Conservation (phyloP, 352 stramenopile genomes). For the Globisporangium nodosum region DNA sequence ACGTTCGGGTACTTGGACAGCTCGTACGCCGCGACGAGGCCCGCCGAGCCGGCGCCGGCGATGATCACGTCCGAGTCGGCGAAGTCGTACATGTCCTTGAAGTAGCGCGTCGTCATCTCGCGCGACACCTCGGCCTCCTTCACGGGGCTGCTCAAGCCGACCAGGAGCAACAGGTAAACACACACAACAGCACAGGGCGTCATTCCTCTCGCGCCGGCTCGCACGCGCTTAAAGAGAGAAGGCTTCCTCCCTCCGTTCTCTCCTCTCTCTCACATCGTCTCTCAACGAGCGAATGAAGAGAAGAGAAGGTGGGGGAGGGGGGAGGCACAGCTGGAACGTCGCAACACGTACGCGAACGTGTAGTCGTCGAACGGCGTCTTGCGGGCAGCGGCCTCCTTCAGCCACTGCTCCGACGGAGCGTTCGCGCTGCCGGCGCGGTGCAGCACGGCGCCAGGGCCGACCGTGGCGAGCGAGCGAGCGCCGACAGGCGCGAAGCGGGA, state of each 20-base stretch:
- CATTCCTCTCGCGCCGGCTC: background rate
- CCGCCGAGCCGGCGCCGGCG: constrained; percentile 48
- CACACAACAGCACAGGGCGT: constrained; percentile 8
- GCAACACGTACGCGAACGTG: constrained; percentile 42
- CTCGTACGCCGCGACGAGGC: constrained; percentile 53
- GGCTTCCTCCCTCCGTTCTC: background rate
- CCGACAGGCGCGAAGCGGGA: constrained; percentile 12
- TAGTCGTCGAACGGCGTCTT: constrained; percentile 54
- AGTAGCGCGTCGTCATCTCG: constrained; percentile 68
- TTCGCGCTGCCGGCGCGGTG: constrained; percentile 32
- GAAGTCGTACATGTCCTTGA: constrained; percentile 75
- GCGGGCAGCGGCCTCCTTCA: constrained; percentile 31
- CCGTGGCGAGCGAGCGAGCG: constrained; percentile 35
- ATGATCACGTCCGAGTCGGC: constrained; percentile 67
- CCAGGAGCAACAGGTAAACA: background rate
- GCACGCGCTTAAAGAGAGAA: background rate
- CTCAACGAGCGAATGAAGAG: background rate
- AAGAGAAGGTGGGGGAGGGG: background rate
- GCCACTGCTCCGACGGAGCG: constrained; percentile 44
- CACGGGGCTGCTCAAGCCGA: constrained; percentile 26
- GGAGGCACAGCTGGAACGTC: background rate
- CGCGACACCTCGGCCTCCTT: constrained; percentile 61
- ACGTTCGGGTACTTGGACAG: constrained; percentile 56
- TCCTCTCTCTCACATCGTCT: background rate
- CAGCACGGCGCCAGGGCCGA: constrained; percentile 40